Percentiles rank a stretch among this genome's conserved stretches.
Evolutionary conservation across 352 stramenopile genomes (phyloP).

Genomic region (Globisporangium perplexum): DNA sequence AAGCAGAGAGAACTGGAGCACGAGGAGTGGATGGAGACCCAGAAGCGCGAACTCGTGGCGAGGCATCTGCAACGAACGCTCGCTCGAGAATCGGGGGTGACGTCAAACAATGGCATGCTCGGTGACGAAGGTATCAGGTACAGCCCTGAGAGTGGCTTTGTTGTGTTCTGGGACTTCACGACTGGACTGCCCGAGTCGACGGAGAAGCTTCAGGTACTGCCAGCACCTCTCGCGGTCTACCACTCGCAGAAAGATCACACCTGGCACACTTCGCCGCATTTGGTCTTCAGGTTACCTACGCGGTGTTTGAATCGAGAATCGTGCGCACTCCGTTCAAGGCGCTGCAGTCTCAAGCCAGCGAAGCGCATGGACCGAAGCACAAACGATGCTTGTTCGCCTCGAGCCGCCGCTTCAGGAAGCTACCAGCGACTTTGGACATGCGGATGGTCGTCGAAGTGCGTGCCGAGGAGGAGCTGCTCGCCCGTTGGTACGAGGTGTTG

Average conservation of each 20-base stretch:
- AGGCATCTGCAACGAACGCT: conserved; percentile 36
- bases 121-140: conserved; percentile 10
- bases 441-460: conserved; percentile 35
- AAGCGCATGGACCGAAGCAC: conserved; percentile 16
- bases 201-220: conserved; percentile 28
- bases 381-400: conserved; percentile 29
- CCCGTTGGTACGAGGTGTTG: not conserved
- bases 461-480: not conserved
- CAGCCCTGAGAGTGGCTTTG: conserved; percentile 28
- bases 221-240: not conserved
- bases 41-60: conserved; percentile 43
- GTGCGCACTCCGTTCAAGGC: conserved; percentile 39
- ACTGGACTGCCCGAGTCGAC: conserved; percentile 17
- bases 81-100: conserved; percentile 13
- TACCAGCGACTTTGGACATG: conserved; percentile 21
- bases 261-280: not conserved
- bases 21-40: conserved; percentile 39
- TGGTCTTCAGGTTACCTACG: conserved; percentile 32
- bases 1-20: conserved; percentile 41
- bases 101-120: not conserved
- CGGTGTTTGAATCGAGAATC: conserved; percentile 32
- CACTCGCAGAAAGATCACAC: not conserved
- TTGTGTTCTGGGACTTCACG: conserved; percentile 44
- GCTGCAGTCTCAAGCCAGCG: conserved; percentile 22
- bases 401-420: conserved; percentile 23